These are phyloP conservation scores for Leishmania arabica DNA, from an alignment of 208 protist genomes.

Conservation along the genomic window DNA sequence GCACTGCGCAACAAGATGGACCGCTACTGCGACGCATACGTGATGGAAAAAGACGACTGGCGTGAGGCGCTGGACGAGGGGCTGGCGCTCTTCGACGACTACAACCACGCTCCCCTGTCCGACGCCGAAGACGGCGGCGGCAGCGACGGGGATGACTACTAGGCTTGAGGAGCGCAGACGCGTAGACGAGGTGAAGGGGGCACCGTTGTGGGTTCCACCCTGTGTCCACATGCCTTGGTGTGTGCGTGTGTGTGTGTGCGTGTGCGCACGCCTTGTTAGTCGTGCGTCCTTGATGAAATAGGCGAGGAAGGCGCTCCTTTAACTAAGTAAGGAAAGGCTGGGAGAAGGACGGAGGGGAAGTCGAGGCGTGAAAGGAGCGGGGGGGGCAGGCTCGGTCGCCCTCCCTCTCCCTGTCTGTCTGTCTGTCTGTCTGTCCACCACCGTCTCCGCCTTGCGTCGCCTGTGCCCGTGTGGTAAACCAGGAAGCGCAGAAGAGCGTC, in stretches of 20 bases:
- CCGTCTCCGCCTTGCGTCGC: not conserved
- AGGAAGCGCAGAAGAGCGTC: not conserved
- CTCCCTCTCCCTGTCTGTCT: not conserved
- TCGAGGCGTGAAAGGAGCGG: not conserved
- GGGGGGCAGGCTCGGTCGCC: not conserved
- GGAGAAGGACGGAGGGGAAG: not conserved
- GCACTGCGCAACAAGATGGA: slow-evolving; percentile 47
- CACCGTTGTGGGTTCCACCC: not conserved
- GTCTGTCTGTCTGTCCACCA: not conserved
- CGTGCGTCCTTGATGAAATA: not conserved
- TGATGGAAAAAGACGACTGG: slow-evolving; percentile 82
- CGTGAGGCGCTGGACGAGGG: slow-evolving; percentile 68
- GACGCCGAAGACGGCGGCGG: slow-evolving; percentile 33
- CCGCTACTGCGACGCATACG: slow-evolving; percentile 49
- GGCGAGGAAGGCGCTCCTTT: not conserved
- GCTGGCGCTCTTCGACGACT: slow-evolving; percentile 67
- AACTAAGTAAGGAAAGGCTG: not conserved
- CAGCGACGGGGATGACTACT: slow-evolving; percentile 25
- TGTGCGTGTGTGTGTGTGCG: not conserved
- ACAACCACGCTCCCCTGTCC: slow-evolving; percentile 55
- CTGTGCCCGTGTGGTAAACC: not conserved
- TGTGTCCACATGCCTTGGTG: not conserved
- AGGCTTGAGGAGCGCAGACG: not conserved
- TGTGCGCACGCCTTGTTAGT: not conserved
- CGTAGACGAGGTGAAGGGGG: not conserved